A percentile compares a stretch with the other conserved stretches of the same genome.
phyloP scores from a whole-genome alignment of 2,329 filamentous ascomycete species.

The Venturia nashicola region DNA sequence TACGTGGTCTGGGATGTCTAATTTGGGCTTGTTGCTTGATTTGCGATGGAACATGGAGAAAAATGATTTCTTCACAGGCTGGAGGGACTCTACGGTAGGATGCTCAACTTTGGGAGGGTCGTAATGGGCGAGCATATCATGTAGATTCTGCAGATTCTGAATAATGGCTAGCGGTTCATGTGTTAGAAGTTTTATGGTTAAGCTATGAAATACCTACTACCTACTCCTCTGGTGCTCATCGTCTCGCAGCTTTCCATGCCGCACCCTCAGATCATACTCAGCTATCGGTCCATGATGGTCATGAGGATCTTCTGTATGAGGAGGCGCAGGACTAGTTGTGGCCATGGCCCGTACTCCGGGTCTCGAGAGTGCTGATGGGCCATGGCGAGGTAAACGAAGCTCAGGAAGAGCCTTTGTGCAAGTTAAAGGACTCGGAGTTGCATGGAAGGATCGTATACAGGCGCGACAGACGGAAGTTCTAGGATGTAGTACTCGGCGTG shows the following conservation, averaged over 20 bases:
- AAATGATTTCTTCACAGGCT: conserved; percentile 40
- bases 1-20: conserved; percentile 55
- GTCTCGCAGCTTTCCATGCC: conserved; percentile 60
- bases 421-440: background rate
- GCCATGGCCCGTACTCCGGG: background rate
- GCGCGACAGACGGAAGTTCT: background rate
- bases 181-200: background rate
- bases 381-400: background rate
- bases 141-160: conserved; percentile 74
- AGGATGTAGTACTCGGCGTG: background rate
- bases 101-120: conserved; percentile 60
- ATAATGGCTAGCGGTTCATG: conserved; percentile 55
- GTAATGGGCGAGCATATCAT: conserved; percentile 70
- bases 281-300: conserved; percentile 53
- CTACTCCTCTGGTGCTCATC: conserved; percentile 83
- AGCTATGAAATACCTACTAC: background rate
- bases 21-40: conserved; percentile 24
- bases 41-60: conserved; percentile 50
- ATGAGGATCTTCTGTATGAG: background rate
- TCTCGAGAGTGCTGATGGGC: background rate
- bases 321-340: background rate
- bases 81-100: conserved; percentile 61
- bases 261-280: conserved; percentile 79
- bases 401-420: background rate
- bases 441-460: background rate